phyloP scores from a whole-genome alignment of 2,329 filamentous ascomycete species.

The Fusarium tupiense region DNA sequence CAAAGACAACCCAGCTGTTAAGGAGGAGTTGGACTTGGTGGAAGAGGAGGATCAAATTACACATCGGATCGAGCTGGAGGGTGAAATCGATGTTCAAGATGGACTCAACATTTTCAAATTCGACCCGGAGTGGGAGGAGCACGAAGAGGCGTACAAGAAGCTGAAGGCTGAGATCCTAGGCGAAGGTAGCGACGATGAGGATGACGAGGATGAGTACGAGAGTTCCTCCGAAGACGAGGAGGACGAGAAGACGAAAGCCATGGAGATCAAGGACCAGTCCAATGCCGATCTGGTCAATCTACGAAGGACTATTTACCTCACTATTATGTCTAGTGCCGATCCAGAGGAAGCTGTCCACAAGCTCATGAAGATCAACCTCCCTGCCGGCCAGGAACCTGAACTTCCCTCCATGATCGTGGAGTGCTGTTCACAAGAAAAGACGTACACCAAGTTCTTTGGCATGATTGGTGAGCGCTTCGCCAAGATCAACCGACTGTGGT shows the following conservation, averaged over 20 bases:
- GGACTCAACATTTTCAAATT: slow-evolving; percentile 95
- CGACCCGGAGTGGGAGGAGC: slow-evolving; percentile 87
- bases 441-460: slow-evolving; percentile 97
- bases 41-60: slow-evolving; percentile 99
- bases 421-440: slow-evolving; percentile 95
- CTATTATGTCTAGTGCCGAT: slow-evolving; percentile 95
- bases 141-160: slow-evolving; percentile 89
- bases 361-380: slow-evolving; percentile 91
- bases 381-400: slow-evolving; percentile 86
- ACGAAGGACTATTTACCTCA: slow-evolving; percentile 93
- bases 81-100: slow-evolving; percentile 86
- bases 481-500: slow-evolving; percentile 95
- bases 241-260: slow-evolving; percentile 78
- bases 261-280: slow-evolving; percentile 98
- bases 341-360: slow-evolving; percentile 98
- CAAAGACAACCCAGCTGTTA: slow-evolving; percentile 91
- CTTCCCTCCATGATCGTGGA: slow-evolving; percentile 97
- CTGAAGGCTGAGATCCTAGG: slow-evolving; percentile 94
- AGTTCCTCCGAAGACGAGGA: slow-evolving; percentile 77
- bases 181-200: slow-evolving; percentile 87
- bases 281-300: slow-evolving; percentile 96
- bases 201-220: slow-evolving; percentile 70
- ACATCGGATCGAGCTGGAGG: slow-evolving; percentile 83
- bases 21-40: slow-evolving; percentile 92
- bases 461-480: slow-evolving; percentile 94